Evolutionary conservation across 345 rosid genomes (phyloP).

Genomic region (Rhodomyrtus tomentosa): DNA sequence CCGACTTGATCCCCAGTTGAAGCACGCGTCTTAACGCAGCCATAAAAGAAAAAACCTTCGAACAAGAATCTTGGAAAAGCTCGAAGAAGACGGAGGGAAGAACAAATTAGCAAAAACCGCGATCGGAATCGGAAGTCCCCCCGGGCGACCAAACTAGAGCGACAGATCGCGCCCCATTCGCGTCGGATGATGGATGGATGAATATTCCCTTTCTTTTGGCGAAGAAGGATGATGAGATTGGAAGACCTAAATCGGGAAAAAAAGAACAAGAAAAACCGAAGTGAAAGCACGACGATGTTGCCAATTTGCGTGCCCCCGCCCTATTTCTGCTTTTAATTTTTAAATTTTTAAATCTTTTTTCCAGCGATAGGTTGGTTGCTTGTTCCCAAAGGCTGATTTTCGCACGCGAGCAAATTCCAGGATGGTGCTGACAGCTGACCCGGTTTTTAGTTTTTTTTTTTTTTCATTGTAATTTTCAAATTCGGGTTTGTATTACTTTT

Average conservation of each 20-base stretch:
- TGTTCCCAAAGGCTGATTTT: not conserved
- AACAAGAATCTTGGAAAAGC: not conserved
- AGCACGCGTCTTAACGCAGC: constrained; percentile 32
- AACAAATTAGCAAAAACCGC: not conserved
- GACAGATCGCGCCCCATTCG: not conserved
- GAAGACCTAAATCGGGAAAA: not conserved
- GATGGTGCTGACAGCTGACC: not conserved
- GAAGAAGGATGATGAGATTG: not conserved
- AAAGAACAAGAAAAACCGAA: too few species aligned
- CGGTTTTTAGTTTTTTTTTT: not conserved
- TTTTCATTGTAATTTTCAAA: not conserved
- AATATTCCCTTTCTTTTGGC: not conserved
- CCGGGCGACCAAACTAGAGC: not conserved
- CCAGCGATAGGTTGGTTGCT: not conserved
- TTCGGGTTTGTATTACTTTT: not conserved
- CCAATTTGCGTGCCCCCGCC: not conserved
- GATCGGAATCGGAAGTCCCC: not conserved
- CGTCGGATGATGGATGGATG: not conserved
- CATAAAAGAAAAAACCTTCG: constrained; percentile 12
- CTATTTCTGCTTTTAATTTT: not conserved
- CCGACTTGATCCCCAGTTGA: constrained; percentile 25
- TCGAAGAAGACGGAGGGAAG: not conserved
- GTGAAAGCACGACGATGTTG: not conserved
- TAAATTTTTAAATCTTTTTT: not conserved
- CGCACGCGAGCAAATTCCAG: not conserved